These are phyloP conservation scores for Scleroderma citrinum DNA, from an alignment of 768 basidiomycete genomes.

Conservation along the genomic window DNA sequence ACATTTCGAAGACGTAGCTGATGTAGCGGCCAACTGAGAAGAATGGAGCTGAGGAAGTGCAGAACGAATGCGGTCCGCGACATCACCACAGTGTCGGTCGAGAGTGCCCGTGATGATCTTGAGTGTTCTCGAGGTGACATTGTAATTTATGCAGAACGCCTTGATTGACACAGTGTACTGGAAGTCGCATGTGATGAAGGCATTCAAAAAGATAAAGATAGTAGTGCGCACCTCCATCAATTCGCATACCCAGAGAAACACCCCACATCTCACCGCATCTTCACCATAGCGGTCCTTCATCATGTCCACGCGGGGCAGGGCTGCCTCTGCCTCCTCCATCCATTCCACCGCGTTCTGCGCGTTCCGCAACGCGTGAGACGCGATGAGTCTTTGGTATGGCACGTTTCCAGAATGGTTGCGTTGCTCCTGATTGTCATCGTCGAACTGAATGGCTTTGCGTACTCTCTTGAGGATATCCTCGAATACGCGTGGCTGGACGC, in stretches of 20 bases:
- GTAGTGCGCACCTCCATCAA: slow-evolving; percentile 30
- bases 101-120: slow-evolving; percentile 15
- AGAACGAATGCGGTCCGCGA: slow-evolving; percentile 20
- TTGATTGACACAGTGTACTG: slow-evolving; percentile 22
- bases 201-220: not conserved
- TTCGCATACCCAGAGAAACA: slow-evolving; percentile 45
- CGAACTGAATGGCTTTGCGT: slow-evolving; percentile 10
- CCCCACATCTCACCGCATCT: slow-evolving; percentile 27
- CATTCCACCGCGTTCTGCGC: slow-evolving; percentile 21
- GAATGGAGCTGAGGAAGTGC: slow-evolving; percentile 5
- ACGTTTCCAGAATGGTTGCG: not conserved
- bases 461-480: slow-evolving; percentile 18
- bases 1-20: not conserved
- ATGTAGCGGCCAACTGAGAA: slow-evolving; percentile 1
- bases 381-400: slow-evolving; percentile 30
- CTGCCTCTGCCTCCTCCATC: slow-evolving; percentile 30
- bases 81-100: slow-evolving; percentile 20
- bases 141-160: slow-evolving; percentile 12
- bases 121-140: slow-evolving; percentile 10
- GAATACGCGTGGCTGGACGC: slow-evolving; percentile 18
- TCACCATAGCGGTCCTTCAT: slow-evolving; percentile 16
- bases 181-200: too few relatives aligned
- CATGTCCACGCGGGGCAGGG: slow-evolving; percentile 8
- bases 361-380: slow-evolving; percentile 16
- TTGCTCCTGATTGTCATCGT: not conserved